phyloP scores from a whole-genome alignment of 768 basidiomycete genomes.

The Lactifluus subvellereus region DNA sequence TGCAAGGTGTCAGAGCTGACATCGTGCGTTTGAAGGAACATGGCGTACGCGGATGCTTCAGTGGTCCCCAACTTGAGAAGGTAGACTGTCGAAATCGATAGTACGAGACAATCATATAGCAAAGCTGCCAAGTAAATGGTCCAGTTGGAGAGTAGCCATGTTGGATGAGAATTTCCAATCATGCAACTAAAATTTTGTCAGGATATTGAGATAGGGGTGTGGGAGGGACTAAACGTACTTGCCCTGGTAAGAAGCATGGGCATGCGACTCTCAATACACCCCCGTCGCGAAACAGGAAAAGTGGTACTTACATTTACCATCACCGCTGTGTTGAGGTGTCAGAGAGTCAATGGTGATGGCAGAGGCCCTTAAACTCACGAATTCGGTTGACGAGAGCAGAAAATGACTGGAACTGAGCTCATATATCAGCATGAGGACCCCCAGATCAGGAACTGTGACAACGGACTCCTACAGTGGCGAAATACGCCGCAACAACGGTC shows the following conservation, averaged over 20 bases:
- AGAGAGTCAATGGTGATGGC: not conserved
- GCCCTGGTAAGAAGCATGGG: constrained; percentile 28
- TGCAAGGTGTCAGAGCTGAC: not conserved
- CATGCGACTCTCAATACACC: not conserved
- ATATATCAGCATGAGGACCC: not conserved
- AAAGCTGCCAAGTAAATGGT: constrained; percentile 53
- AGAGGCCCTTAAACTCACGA: constrained; percentile 34
- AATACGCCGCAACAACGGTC: constrained; percentile 36
- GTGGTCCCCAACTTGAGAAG: constrained; percentile 42
- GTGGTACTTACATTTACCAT: not conserved
- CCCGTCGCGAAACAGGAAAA: not conserved
- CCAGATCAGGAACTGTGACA: constrained; percentile 25
- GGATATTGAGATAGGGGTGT: not conserved
- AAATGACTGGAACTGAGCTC: constrained; percentile 47
- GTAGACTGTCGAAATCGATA: constrained; percentile 45
- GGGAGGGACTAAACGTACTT: constrained; percentile 29
- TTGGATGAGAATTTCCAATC: constrained; percentile 29
- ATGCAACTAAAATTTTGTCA: constrained; percentile 39
- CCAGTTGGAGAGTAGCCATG: constrained; percentile 40
- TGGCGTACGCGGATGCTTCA: constrained; percentile 29
- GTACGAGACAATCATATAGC: constrained; percentile 48
- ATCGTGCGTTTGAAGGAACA: not conserved
- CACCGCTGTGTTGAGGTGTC: constrained; percentile 14
- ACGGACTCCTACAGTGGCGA: constrained; percentile 40
- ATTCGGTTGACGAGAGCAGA: constrained; percentile 46